Percentiles rank a stretch among this genome's conserved stretches.
Evolutionary conservation across 306 rosid genomes (phyloP).

Genomic region (peach (Prunus persica)): DNA sequence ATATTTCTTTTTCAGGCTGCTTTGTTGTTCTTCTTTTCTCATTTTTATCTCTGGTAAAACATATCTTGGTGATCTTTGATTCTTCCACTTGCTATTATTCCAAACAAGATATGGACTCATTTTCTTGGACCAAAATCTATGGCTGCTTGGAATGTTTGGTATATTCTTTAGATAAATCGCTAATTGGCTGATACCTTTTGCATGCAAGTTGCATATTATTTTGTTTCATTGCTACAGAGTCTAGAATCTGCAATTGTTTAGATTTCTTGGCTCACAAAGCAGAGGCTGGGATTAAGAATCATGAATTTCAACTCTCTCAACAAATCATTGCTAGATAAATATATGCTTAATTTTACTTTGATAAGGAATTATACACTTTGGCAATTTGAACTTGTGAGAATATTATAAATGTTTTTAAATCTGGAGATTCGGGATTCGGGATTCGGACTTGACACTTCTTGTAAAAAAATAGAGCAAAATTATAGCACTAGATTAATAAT

Average conservation of each 20-base stretch:
- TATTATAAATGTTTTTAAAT: too few species aligned
- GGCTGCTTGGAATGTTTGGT: slow-evolving; percentile 14
- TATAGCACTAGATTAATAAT: too few species aligned
- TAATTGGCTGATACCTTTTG: slow-evolving; percentile 26
- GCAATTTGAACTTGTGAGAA: background rate
- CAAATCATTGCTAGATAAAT: background rate
- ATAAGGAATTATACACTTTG: background rate
- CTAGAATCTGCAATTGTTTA: background rate
- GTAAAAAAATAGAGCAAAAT: too few species aligned
- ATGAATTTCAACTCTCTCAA: background rate
- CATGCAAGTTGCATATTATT: slow-evolving; percentile 15
- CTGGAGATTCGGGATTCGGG: too few species aligned
- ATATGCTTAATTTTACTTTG: background rate
- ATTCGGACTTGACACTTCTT: too few species aligned
- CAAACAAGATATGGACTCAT: slow-evolving; percentile 21
- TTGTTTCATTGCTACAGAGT: background rate
- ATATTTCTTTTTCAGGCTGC: slow-evolving; percentile 8
- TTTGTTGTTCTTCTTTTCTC: slow-evolving; percentile 5
- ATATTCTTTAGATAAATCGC: slow-evolving; percentile 32
- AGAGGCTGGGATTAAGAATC: background rate
- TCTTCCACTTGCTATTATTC: slow-evolving; percentile 47
- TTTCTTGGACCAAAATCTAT: slow-evolving; percentile 16
- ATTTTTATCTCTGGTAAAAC: slow-evolving; percentile 6
- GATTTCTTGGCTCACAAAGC: background rate
- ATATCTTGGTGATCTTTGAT: slow-evolving; percentile 28